Percentiles rank a stretch among this genome's conserved stretches.
Conservation (phyloP, 192 early-diverging fungal species). For the Coemansia sp. region DNA sequence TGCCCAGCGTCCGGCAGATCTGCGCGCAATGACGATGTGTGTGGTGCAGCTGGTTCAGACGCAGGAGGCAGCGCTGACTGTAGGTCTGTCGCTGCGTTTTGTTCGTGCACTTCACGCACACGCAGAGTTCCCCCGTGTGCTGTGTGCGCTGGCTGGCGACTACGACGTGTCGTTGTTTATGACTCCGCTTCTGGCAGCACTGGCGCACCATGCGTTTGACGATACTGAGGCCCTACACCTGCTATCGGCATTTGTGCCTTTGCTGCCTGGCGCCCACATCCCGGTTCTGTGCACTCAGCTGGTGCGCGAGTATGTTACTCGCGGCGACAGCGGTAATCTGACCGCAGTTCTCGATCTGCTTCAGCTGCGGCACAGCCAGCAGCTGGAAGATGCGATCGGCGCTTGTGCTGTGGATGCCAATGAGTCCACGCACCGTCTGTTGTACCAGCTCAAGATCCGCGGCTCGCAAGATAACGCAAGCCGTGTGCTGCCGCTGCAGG, state of each 20-base stretch:
- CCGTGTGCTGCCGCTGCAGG: slow-evolving; percentile 56
- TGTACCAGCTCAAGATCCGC: slow-evolving; percentile 39
- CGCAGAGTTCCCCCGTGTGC: slow-evolving; percentile 6
- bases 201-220: slow-evolving; percentile 18
- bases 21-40: slow-evolving; percentile 35
- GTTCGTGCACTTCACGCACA: slow-evolving; percentile 15
- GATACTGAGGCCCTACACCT: slow-evolving; percentile 6
- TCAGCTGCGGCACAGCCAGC: slow-evolving; percentile 33
- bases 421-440: slow-evolving; percentile 21
- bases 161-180: slow-evolving; percentile 28
- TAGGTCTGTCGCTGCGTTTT: slow-evolving; percentile 8
- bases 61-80: slow-evolving; percentile 16
- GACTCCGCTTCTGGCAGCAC: slow-evolving; percentile 20
- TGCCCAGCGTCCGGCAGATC: slow-evolving; percentile 18
- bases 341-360: slow-evolving; percentile 15
- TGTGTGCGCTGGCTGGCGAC: slow-evolving; percentile 18
- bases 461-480: slow-evolving; percentile 11
- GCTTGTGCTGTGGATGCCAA: slow-evolving; percentile 7
- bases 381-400: slow-evolving; percentile 35
- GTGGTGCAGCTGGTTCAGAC: slow-evolving; percentile 46
- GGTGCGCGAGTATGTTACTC: slow-evolving; percentile 22
- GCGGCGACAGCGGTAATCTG: slow-evolving; percentile 2
- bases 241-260: slow-evolving; percentile 16
- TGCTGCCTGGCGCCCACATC: slow-evolving; percentile 12
- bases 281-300: slow-evolving; percentile 21